These are phyloP conservation scores for Rhizoctonia solani DNA, from an alignment of 1,284 basidiomycete species.

Conservation along the genomic window DNA sequence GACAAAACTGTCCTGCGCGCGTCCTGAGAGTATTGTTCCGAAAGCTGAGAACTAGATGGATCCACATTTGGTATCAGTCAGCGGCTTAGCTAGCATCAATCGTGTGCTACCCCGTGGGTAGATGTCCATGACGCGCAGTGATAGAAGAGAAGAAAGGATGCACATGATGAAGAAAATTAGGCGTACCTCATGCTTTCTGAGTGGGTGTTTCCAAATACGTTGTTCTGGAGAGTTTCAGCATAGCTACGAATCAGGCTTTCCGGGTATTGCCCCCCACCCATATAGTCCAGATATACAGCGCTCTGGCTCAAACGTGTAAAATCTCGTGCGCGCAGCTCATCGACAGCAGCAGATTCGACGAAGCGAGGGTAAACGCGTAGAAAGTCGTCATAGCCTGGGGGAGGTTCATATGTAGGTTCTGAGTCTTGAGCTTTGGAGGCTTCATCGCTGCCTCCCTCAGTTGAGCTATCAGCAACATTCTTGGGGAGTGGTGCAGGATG, in stretches of 20 bases:
- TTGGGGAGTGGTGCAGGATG: background rate
- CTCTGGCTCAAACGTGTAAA: conserved; percentile 61
- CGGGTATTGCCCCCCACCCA: conserved; percentile 77
- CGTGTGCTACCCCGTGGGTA: too few species aligned
- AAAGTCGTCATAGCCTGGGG: conserved; percentile 45
- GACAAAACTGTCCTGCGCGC: conserved; percentile 69
- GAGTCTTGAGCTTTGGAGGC: background rate
- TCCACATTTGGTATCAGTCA: conserved; percentile 34
- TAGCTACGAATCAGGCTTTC: conserved; percentile 71
- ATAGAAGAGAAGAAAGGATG: too few species aligned
- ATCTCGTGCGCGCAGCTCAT: conserved; percentile 70
- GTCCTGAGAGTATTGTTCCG: conserved; percentile 64
- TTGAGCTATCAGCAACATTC: background rate
- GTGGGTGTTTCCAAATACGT: conserved; percentile 78
- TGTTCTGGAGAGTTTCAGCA: conserved; percentile 64
- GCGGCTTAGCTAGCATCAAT: too few species aligned
- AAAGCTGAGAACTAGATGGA: conserved; percentile 63
- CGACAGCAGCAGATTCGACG: conserved; percentile 56
- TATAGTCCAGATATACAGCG: conserved; percentile 72
- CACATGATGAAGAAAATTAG: conserved; percentile 10
- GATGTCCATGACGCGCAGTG: too few species aligned
- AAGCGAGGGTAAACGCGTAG: conserved; percentile 50
- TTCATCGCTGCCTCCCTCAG: background rate
- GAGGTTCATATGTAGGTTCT: background rate
- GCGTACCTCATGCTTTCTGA: conserved; percentile 73